Conservation (phyloP, 148 eudicot species). For the Dianthus caryophyllus region DNA sequence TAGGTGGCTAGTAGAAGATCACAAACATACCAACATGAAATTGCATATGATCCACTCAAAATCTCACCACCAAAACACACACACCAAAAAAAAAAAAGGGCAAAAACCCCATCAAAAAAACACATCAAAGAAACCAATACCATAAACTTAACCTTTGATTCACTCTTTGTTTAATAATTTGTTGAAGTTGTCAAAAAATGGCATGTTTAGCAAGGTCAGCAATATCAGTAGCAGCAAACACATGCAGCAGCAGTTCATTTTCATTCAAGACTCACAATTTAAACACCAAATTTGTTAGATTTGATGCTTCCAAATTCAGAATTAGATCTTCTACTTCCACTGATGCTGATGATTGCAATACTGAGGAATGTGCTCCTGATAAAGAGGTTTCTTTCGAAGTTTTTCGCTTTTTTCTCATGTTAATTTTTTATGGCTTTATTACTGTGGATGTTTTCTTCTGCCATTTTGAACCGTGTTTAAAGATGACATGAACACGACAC, state of each 20-base stretch:
- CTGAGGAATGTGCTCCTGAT: slow-evolving; percentile 94
- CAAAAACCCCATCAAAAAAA: not conserved
- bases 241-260: slow-evolving; percentile 23
- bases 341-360: slow-evolving; percentile 66
- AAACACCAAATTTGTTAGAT: slow-evolving; percentile 6
- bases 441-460: too few species aligned
- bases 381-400: slow-evolving; percentile 60
- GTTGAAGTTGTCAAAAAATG: too few species aligned
- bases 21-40: slow-evolving; percentile 13
- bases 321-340: slow-evolving; percentile 49
- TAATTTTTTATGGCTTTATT: too few species aligned
- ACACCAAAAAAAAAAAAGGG: not conserved
- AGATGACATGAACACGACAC: too few species aligned
- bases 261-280: slow-evolving; percentile 19
- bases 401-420: not conserved
- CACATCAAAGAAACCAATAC: too few species aligned
- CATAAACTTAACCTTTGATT: too few species aligned
- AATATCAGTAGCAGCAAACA: slow-evolving; percentile 27
- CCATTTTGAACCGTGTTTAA: too few species aligned
- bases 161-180: too few species aligned
- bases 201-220: slow-evolving; percentile 29
- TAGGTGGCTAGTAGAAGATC: slow-evolving; percentile 26
- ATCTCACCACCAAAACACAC: not conserved
- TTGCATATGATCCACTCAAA: slow-evolving; percentile 24
- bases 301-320: slow-evolving; percentile 26